A percentile compares a stretch with the other conserved stretches of the same genome.
phyloP scores from a whole-genome alignment of 148 eudicot genomes.

The Chenopodium album region DNA sequence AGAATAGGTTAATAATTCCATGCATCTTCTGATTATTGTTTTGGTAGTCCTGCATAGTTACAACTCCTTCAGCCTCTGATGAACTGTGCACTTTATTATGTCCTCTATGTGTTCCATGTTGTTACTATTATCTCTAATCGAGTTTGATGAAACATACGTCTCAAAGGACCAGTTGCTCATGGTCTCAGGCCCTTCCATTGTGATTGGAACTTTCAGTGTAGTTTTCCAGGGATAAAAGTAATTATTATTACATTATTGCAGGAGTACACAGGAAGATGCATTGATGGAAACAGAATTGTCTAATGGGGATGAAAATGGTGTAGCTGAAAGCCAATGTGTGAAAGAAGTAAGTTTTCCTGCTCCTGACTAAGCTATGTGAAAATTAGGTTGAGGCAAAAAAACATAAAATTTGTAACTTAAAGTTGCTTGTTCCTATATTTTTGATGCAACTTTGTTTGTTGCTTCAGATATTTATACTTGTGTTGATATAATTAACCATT shows the following conservation, averaged over 20 bases:
- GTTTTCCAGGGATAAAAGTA: background rate
- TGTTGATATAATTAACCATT: too few species aligned
- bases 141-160: background rate
- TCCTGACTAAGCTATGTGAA: background rate
- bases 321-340: slow-evolving; percentile 40
- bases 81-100: background rate
- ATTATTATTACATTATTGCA: slow-evolving; percentile 31
- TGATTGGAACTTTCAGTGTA: background rate
- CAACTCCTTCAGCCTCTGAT: background rate
- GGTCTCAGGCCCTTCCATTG: background rate
- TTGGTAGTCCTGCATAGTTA: background rate
- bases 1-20: background rate
- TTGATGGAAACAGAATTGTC: slow-evolving; percentile 43
- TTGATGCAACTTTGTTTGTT: background rate
- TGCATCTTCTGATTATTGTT: background rate
- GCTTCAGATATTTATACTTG: background rate
- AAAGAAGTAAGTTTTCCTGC: slow-evolving; percentile 47
- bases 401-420: background rate
- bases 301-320: slow-evolving; percentile 46
- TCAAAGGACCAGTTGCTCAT: background rate
- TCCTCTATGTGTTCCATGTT: background rate
- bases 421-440: background rate
- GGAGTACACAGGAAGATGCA: slow-evolving; percentile 63
- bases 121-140: background rate
- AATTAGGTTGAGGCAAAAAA: background rate